Percentiles rank a stretch among this genome's conserved stretches.
Conservation (phyloP, 2,329 filamentous ascomycete genomes). For the Dactylella cylindrospora region DNA sequence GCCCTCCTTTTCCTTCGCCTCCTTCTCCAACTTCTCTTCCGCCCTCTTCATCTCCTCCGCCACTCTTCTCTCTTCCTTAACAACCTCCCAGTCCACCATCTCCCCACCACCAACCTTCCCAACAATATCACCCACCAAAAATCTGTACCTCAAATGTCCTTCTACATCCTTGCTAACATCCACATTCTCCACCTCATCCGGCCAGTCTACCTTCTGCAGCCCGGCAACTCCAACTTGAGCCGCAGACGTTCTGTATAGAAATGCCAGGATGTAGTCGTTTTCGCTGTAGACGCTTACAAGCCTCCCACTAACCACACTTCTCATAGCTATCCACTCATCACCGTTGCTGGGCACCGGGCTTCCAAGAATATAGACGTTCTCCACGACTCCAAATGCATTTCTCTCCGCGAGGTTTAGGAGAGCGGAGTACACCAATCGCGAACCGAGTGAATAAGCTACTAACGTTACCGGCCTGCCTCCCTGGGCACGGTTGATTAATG, state of each 20-base stretch:
- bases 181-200: constrained; percentile 68
- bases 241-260: constrained; percentile 81
- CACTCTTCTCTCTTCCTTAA: constrained; percentile 51
- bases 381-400: constrained; percentile 78
- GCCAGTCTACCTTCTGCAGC: constrained; percentile 70
- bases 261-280: constrained; percentile 83
- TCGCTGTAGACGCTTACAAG: constrained; percentile 86
- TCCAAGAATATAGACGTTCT: constrained; percentile 80
- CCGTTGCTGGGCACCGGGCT: constrained; percentile 71
- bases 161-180: constrained; percentile 66
- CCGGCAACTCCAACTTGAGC: constrained; percentile 82
- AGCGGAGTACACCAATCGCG: constrained; percentile 79
- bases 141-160: constrained; percentile 71
- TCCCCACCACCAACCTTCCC: constrained; percentile 70
- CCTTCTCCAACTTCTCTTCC: constrained; percentile 41
- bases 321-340: constrained; percentile 70
- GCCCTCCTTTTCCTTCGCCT: constrained; percentile 33
- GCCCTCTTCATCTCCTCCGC: constrained; percentile 35
- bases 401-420: constrained; percentile 74
- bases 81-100: constrained; percentile 56
- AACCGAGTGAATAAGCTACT: constrained; percentile 78
- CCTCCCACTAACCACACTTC: constrained; percentile 75
- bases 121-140: constrained; percentile 67
- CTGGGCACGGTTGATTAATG: constrained; percentile 76
- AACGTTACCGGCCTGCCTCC: constrained; percentile 79